Base-by-base conservation (phyloP, 345 rosid genomes). In the Moricandia arvensis region DNA sequence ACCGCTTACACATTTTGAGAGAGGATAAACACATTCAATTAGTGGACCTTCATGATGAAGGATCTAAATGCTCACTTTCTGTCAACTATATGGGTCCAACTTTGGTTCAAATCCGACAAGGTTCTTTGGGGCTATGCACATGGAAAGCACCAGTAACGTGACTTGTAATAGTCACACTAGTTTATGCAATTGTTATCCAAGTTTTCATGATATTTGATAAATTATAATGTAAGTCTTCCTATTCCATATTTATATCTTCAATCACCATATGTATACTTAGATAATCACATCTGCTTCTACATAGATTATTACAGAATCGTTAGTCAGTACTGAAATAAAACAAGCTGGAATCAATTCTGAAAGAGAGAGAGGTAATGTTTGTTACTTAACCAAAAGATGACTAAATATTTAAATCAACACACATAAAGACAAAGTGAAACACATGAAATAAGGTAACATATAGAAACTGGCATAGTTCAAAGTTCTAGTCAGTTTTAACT, bases 401-500 rank as follows among this genome's bases (percentile, higher is more conserved):
- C 24, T 21, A 21, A 2, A 21, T 21, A 21, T 0, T 21, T 21
- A 21, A 21, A 21, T 21, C 24, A 21, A 21, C 24, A 21, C 24
- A 21, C 24, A 21, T 21, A 21, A 21, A 21, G 24, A 21, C 24
- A 21, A 21, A 21, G 24, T 21, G 24, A 21, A 21, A 0, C 24
- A 21, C 24, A 21, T 1, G 24, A 21, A 21, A 21, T 21, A 70
- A 59, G 12, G 57, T 59, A 13, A 51, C 8, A 33, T 33, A n/a
- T n/a, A n/a, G n/a, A n/a, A n/a, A n/a, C n/a, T n/a, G 16, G 60
- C 6, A 26, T 21, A 21, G 24, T 21, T 21, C 1, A 21, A 58
- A 43, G 11, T 21, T 61, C 68, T n/a, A 78, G 34, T 78, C 78
- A 30, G 60, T 78, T 78, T 78, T 73, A 41, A 78, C 45, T 73